Conservation (phyloP, 2,329 filamentous ascomycete species). For the Myrmaecium sp. region DNA sequence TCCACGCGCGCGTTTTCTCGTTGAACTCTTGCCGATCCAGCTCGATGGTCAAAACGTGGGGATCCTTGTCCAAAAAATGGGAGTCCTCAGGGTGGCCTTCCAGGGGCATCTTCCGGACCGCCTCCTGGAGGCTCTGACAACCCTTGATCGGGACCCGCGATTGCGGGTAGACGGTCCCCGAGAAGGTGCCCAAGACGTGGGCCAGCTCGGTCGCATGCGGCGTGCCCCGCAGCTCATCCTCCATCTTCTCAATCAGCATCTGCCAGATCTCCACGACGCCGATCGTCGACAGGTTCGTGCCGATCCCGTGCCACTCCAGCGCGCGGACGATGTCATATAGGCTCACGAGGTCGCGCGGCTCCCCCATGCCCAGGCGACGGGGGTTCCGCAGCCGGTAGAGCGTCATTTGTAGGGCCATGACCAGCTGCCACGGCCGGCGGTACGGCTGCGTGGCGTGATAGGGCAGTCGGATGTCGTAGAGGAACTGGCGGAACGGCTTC, state of each 20-base stretch:
- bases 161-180: conserved; percentile 15
- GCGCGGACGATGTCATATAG: conserved; percentile 19
- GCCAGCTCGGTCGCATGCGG: conserved; percentile 22
- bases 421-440: conserved; percentile 31
- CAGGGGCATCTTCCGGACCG: conserved; percentile 19
- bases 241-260: conserved; percentile 31
- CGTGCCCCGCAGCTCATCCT: conserved; percentile 33
- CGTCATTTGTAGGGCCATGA: conserved; percentile 33
- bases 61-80: too few relatives aligned
- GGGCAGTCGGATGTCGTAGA: conserved; percentile 33
- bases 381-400: conserved; percentile 31
- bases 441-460: conserved; percentile 29
- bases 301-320: conserved; percentile 24
- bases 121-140: conserved; percentile 23
- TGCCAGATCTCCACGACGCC: conserved; percentile 41
- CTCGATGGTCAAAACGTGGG: conserved; percentile 36
- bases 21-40: conserved; percentile 41
- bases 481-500: conserved; percentile 39
- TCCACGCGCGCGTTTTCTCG: conserved; percentile 35
- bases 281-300: conserved; percentile 21
- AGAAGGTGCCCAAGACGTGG: conserved; percentile 33
- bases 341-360: too few relatives aligned
- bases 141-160: conserved; percentile 20
- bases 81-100: too few relatives aligned
- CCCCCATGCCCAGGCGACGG: conserved; percentile 18